Percentiles rank a stretch among this genome's conserved stretches.
Conservation (phyloP, 2,329 filamentous ascomycete genomes). For the Cordyceps javanica region DNA sequence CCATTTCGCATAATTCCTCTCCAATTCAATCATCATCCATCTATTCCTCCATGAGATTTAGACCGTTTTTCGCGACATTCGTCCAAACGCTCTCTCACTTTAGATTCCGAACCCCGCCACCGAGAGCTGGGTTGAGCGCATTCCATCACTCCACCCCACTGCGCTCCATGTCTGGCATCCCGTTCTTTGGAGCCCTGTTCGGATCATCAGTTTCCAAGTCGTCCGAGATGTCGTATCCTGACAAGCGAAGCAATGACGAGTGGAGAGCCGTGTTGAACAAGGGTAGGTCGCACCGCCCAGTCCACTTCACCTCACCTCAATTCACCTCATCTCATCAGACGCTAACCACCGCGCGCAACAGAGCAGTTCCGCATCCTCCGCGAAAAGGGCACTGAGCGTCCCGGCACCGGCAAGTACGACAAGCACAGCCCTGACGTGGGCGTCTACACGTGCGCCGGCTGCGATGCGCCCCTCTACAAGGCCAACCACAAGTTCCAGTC, state of each 20-base stretch:
- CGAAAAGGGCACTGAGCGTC: slow-evolving; percentile 82
- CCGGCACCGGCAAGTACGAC: slow-evolving; percentile 77
- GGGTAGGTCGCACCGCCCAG: slow-evolving; percentile 27
- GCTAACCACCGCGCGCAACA: slow-evolving; percentile 30
- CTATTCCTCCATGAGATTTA: slow-evolving; percentile 42
- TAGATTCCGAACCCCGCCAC: slow-evolving; percentile 25
- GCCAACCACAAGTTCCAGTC: slow-evolving; percentile 93
- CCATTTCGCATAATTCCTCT: background rate
- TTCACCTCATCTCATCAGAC: background rate
- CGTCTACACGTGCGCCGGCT: slow-evolving; percentile 82
- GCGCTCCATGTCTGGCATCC: slow-evolving; percentile 67
- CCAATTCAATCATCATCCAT: background rate
- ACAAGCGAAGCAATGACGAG: slow-evolving; percentile 73
- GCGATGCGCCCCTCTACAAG: slow-evolving; percentile 82
- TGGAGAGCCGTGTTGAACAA: slow-evolving; percentile 79
- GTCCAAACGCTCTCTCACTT: slow-evolving; percentile 41
- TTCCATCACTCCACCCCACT: slow-evolving; percentile 23
- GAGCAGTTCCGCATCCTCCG: slow-evolving; percentile 95
- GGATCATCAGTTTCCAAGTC: slow-evolving; percentile 50
- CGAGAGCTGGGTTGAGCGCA: slow-evolving; percentile 12
- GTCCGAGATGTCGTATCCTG: slow-evolving; percentile 66
- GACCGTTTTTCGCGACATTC: slow-evolving; percentile 40
- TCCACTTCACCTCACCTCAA: background rate
- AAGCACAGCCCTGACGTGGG: slow-evolving; percentile 73
- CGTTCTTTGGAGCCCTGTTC: slow-evolving; percentile 74